Evolutionary conservation across 2,329 filamentous ascomycete species (phyloP), one percentile per base, ranked within the genome.

Genomic region (Cryphonectria nitschkei): DNA sequence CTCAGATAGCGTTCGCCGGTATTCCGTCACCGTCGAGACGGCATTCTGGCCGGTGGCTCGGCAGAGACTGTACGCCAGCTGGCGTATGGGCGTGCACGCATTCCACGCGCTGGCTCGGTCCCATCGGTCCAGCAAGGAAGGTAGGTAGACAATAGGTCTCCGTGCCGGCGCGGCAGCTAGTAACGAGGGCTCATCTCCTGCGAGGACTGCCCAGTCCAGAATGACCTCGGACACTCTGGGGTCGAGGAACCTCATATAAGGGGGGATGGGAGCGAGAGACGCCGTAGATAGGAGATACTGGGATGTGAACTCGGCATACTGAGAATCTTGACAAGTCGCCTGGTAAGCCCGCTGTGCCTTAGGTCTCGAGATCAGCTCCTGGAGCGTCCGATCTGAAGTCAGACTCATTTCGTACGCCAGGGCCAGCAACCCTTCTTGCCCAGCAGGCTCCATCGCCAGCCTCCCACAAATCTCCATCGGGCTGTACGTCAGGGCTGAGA

Each of bases 71-170:
- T 83, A 84, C 7, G 81, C 81, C 19, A 82, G 73, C 32, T 79
- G 74, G 16, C 83, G 79, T 32, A 81, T 70, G 0, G 73, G 64
- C 5, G 76, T 78, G 71, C 82, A 84, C 39, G 75, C 72, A 29
- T 79, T 77, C 83, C 83, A 85, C 0, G 80, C 78, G 68, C 80
- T 84, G 63, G 77, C 79, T 14, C 75, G 77, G 0, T 76, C 71
- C 50, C 80, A 80, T 52, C 78, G 79, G 70, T 84, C 83, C 13
- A 84, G 75, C 26, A 85, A 76, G 22, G 81, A 75, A 1, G 83
- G 83, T 2, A 83, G 73, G 67, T 82, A 84, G 70, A 83, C 80
- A 1, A 77, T 75, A 11, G 78, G 72, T 5, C 72, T 71, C 37
- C 79, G 76, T 32, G 75, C 76, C 60, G 75, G 74, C 16, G 7